These are phyloP conservation scores for Populus alba DNA, from an alignment of 345 rosid genomes.

Conservation along the genomic window DNA sequence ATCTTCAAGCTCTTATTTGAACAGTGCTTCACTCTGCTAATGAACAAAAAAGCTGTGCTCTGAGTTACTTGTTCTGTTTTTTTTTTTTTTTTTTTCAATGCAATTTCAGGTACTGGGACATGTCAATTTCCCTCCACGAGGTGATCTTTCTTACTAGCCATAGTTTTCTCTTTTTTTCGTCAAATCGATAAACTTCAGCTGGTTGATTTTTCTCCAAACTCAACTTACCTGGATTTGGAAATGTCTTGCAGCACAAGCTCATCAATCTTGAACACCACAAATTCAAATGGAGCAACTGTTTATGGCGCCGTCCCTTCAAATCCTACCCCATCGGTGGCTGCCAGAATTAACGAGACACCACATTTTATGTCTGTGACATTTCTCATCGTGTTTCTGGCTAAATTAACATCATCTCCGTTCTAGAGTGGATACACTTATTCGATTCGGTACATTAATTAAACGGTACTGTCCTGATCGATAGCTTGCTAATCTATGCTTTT, in stretches of 20 bases:
- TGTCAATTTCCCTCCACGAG: constrained; percentile 63
- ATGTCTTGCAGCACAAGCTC: constrained; percentile 54
- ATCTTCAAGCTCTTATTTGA: not conserved
- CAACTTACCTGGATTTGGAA: not conserved
- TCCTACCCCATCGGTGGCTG: constrained; percentile 38
- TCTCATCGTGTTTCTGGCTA: constrained; percentile 10
- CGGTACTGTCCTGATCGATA: not conserved
- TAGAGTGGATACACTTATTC: not conserved
- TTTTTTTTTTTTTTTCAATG: not conserved
- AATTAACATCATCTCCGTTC: not conserved
- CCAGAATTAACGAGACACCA: not conserved
- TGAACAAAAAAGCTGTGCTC: not conserved
- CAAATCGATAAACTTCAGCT: too few species aligned
- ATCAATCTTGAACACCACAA: constrained; percentile 61
- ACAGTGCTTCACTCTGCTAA: not conserved
- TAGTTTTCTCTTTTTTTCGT: not conserved
- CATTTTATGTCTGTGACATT: not conserved
- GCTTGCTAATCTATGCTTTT: constrained; percentile 1
- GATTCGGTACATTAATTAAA: not conserved
- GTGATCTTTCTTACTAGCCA: constrained; percentile 21
- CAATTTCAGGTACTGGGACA: constrained; percentile 48
- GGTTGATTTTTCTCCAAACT: not conserved
- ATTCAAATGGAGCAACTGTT: constrained; percentile 57
- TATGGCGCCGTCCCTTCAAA: constrained; percentile 57
- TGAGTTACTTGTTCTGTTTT: not conserved